Percentiles rank a stretch among this genome's conserved stretches.
Evolutionary conservation across 2,329 filamentous ascomycete genomes (phyloP).

Genomic region (Stenocarpella maydis): DNA sequence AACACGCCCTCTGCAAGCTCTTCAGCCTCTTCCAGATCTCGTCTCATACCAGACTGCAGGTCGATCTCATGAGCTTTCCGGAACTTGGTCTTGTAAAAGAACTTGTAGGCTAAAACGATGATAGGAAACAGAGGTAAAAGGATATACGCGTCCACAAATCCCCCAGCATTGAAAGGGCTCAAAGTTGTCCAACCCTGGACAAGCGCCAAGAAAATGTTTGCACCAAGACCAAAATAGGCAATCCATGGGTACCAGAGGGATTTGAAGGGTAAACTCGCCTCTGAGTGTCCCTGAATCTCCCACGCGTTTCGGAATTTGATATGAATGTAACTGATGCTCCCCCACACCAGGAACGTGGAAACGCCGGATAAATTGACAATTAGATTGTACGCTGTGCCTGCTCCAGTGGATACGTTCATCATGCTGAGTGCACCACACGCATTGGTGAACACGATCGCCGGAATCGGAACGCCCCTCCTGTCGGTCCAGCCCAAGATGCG

Average conservation of each 20-base stretch:
- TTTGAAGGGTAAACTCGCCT: constrained; percentile 63
- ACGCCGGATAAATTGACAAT: constrained; percentile 77
- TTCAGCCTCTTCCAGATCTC: constrained; percentile 59
- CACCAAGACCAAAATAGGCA: constrained; percentile 65
- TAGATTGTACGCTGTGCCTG: constrained; percentile 70
- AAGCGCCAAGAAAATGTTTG: constrained; percentile 67
- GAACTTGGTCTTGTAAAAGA: constrained; percentile 60
- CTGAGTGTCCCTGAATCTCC: constrained; percentile 62
- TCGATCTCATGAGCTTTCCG: constrained; percentile 63
- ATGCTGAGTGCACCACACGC: constrained; percentile 75
- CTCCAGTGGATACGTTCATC: constrained; percentile 76
- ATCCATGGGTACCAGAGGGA: constrained; percentile 64
- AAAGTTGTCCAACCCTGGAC: constrained; percentile 70
- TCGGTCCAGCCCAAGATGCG: constrained; percentile 74
- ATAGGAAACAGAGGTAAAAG: constrained; percentile 66
- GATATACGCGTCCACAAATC: constrained; percentile 72
- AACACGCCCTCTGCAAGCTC: constrained; percentile 43
- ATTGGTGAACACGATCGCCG: constrained; percentile 73
- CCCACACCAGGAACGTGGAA: constrained; percentile 78
- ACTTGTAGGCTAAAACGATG: constrained; percentile 64
- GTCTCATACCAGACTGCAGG: constrained; percentile 62
- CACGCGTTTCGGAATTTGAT: constrained; percentile 75
- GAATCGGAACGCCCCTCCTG: constrained; percentile 67
- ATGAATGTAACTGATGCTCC: constrained; percentile 73
- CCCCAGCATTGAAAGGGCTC: constrained; percentile 63